Conservation (phyloP, 2,329 filamentous ascomycete species). For the Ampelomyces quisqualis region DNA sequence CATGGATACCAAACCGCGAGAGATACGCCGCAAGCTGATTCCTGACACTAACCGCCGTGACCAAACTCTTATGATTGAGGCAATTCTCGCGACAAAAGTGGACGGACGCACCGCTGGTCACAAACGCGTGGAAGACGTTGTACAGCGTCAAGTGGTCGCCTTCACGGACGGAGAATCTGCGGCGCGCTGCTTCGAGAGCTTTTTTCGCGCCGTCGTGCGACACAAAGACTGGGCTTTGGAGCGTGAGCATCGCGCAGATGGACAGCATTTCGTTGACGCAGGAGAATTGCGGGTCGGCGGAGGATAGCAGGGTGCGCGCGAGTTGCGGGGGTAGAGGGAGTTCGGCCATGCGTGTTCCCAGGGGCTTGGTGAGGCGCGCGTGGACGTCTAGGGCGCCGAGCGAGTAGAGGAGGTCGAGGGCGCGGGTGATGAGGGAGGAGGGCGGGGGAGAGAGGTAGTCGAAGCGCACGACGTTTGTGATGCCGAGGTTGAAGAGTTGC, state of each 20-base stretch:
- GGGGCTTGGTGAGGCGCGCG: conserved; percentile 82
- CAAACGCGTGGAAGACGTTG: conserved; percentile 89
- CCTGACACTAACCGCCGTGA: conserved; percentile 79
- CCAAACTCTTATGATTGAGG: conserved; percentile 83
- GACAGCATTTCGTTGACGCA: conserved; percentile 85
- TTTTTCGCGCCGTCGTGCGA: conserved; percentile 76
- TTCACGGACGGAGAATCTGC: conserved; percentile 87
- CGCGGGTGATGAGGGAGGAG: conserved; percentile 78
- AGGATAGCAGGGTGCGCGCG: conserved; percentile 79
- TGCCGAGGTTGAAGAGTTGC: conserved; percentile 90
- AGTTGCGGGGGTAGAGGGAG: conserved; percentile 94
- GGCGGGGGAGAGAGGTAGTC: conserved; percentile 86
- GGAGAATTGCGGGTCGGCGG: conserved; percentile 61
- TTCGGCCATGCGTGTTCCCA: conserved; percentile 91
- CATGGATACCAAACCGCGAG: conserved; percentile 78
- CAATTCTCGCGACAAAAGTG: conserved; percentile 86
- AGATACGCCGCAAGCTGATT: conserved; percentile 84
- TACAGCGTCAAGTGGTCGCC: conserved; percentile 91
- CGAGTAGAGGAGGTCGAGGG: conserved; percentile 82
- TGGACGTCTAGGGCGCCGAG: conserved; percentile 86
- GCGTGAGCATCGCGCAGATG: conserved; percentile 90
- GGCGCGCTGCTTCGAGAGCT: conserved; percentile 68
- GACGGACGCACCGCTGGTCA: conserved; percentile 75
- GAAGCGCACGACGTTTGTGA: conserved; percentile 91
- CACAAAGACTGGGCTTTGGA: conserved; percentile 82